A percentile compares a stretch with the other conserved stretches of the same genome.
These are phyloP conservation scores for Peribolospora baueri DNA, from an alignment of 768 basidiomycete species.

Conservation along the genomic window DNA sequence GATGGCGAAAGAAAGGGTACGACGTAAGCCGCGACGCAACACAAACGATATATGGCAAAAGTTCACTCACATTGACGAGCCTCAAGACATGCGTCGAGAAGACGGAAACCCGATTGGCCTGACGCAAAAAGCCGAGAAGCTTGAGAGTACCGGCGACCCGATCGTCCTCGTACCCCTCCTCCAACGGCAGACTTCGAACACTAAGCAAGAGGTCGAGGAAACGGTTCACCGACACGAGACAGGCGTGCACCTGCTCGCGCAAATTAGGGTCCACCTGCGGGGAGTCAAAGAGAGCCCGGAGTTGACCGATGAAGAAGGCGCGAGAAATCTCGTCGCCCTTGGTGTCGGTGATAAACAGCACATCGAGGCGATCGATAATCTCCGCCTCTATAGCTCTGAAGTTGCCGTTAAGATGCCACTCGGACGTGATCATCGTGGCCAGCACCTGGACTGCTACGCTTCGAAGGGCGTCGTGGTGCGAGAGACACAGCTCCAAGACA, in stretches of 20 bases:
- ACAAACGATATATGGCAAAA: too few species aligned
- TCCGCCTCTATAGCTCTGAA: slow-evolving; percentile 81
- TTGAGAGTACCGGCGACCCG: slow-evolving; percentile 66
- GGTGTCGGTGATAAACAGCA: slow-evolving; percentile 75
- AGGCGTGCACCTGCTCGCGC: slow-evolving; percentile 47
- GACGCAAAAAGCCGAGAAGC: slow-evolving; percentile 6
- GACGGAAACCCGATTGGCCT: not conserved
- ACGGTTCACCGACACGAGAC: slow-evolving; percentile 69
- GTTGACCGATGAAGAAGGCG: slow-evolving; percentile 73
- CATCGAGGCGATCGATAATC: slow-evolving; percentile 69
- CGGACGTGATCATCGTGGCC: slow-evolving; percentile 71
- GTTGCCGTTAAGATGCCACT: slow-evolving; percentile 34
- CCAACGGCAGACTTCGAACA: slow-evolving; percentile 67
- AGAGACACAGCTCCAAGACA: slow-evolving; percentile 74
- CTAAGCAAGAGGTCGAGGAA: slow-evolving; percentile 78
- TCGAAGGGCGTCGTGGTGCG: slow-evolving; percentile 77
- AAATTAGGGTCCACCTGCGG: slow-evolving; percentile 57
- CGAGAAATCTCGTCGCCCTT: slow-evolving; percentile 29
- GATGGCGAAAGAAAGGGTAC: too few species aligned
- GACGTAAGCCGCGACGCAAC: too few species aligned
- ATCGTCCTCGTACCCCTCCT: slow-evolving; percentile 75
- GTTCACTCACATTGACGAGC: too few species aligned
- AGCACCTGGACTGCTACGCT: slow-evolving; percentile 77
- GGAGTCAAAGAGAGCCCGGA: slow-evolving; percentile 68
- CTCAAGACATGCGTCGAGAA: too few species aligned